Conservation (phyloP, 2,329 filamentous ascomycete species). For the Cordyceps javanica region DNA sequence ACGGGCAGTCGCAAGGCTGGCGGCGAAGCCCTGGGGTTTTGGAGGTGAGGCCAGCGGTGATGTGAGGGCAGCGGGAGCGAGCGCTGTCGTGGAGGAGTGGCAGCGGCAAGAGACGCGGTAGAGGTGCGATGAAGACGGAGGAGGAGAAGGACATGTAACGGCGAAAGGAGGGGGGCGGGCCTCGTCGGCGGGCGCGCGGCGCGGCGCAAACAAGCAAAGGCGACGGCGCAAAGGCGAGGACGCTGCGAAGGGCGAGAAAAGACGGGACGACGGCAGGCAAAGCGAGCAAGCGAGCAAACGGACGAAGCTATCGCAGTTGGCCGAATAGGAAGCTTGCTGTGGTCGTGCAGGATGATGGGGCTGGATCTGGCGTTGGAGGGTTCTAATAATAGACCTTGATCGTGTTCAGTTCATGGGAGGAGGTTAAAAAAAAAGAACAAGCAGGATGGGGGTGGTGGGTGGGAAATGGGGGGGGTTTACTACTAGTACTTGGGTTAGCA, state of each 20-base stretch:
- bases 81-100: background rate
- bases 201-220: constrained; percentile 4
- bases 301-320: constrained; percentile 7
- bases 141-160: background rate
- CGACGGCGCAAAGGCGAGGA: background rate
- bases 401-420: constrained; percentile 32
- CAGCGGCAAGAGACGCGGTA: background rate
- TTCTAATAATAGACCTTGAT: constrained; percentile 47
- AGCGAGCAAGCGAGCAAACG: background rate
- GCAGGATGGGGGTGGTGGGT: constrained; percentile 1
- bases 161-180: background rate
- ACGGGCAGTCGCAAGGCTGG: background rate
- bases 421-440: constrained; percentile 10
- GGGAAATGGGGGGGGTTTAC: constrained; percentile 3
- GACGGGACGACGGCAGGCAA: background rate
- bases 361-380: constrained; percentile 44
- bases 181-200: background rate
- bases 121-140: background rate
- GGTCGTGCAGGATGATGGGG: constrained; percentile 33
- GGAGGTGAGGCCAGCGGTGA: background rate
- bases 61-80: background rate
- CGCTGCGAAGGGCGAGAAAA: background rate
- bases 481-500: background rate
- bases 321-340: constrained; percentile 3
- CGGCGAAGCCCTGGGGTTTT: background rate